Evolutionary conservation across 2,329 filamentous ascomycete species (phyloP).

Genomic region (Cryphonectria naterciae): DNA sequence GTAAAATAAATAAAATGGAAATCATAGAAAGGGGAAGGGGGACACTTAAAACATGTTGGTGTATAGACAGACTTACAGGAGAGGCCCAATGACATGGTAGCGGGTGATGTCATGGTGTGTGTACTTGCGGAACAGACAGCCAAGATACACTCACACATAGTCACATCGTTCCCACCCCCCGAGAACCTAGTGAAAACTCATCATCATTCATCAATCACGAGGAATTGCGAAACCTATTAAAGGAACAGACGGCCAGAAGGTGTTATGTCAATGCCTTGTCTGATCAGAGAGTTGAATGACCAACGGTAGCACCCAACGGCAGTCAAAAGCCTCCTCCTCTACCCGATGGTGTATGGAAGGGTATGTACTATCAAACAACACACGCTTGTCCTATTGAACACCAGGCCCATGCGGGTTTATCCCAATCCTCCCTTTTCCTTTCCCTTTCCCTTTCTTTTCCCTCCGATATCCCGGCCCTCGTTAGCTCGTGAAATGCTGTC

Average conservation of each 20-base stretch:
- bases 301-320: background rate
- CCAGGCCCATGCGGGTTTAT: constrained; percentile 15
- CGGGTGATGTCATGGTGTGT: constrained; percentile 14
- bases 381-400: constrained; percentile 14
- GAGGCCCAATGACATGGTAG: background rate
- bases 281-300: background rate
- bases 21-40: background rate
- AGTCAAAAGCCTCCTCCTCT: background rate
- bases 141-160: background rate
- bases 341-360: background rate
- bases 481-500: background rate
- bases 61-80: background rate
- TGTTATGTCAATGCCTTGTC: background rate
- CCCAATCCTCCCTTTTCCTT: background rate
- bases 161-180: background rate
- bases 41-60: background rate
- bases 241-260: background rate
- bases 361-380: constrained; percentile 8
- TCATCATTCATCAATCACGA: background rate
- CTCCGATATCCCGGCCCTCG: background rate
- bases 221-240: background rate
- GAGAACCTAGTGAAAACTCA: background rate
- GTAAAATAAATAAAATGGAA: background rate
- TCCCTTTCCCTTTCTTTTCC: background rate
- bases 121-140: background rate